These are phyloP conservation scores for Chrysoporthe deuterocubensis DNA, from an alignment of 2,329 filamentous ascomycete genomes.

Conservation along the genomic window DNA sequence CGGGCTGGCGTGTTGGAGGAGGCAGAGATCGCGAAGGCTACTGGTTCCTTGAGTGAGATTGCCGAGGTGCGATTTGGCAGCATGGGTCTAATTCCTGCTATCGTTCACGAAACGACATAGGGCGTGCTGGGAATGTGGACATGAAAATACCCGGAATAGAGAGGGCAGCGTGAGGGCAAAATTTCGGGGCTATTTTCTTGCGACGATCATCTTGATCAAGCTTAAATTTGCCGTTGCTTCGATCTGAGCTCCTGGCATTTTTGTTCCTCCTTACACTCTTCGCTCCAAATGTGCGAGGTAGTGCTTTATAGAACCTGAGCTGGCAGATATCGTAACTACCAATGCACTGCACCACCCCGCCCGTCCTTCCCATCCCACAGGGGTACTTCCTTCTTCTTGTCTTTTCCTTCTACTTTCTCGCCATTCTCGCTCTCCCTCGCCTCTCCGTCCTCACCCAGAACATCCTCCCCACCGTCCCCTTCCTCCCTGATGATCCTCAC, in stretches of 20 bases:
- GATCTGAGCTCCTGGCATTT: too few relatives aligned
- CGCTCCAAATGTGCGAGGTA: too few relatives aligned
- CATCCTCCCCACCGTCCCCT: constrained; percentile 37
- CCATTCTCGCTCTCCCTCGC: constrained; percentile 38
- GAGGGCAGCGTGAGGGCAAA: too few relatives aligned
- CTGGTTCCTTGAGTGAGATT: neutral
- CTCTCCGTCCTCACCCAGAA: constrained; percentile 41
- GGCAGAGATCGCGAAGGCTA: too few relatives aligned
- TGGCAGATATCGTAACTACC: constrained; percentile 36
- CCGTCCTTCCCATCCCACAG: constrained; percentile 48
- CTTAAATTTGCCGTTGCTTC: too few relatives aligned
- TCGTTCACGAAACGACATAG: neutral
- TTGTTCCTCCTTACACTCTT: too few relatives aligned
- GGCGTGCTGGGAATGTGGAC: too few relatives aligned
- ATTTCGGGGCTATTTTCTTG: too few relatives aligned
- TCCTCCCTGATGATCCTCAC: constrained; percentile 49
- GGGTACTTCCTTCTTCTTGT: constrained; percentile 19
- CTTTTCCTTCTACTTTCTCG: neutral
- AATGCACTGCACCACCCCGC: constrained; percentile 45
- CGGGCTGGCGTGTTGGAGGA: neutral
- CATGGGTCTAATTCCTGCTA: neutral
- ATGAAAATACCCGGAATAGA: neutral
- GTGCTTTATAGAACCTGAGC: too few relatives aligned
- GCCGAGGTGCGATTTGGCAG: neutral
- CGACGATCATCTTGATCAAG: too few relatives aligned